These are phyloP conservation scores for Raphanus sativus DNA, from an alignment of 345 rosid species.

Conservation along the genomic window DNA sequence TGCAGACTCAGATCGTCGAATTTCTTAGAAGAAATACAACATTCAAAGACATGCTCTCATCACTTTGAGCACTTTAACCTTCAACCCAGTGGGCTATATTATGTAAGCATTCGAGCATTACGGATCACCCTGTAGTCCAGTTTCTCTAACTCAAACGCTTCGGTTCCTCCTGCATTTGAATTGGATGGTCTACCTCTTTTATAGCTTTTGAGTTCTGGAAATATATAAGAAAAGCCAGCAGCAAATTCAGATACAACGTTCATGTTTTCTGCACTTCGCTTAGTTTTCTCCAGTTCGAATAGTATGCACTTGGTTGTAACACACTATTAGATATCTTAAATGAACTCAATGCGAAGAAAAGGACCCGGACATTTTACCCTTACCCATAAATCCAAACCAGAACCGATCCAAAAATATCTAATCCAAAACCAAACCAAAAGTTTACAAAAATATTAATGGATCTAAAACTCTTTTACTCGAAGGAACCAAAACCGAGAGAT, in stretches of 20 bases:
- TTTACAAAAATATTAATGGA: too few species aligned
- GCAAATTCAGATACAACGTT: slow-evolving; percentile 48
- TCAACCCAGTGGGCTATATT: neutral
- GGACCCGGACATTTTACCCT: too few species aligned
- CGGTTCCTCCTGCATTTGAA: slow-evolving; percentile 46
- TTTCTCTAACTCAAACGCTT: slow-evolving; percentile 88
- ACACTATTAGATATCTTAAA: too few species aligned
- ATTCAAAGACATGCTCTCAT: neutral
- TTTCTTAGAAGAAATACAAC: neutral
- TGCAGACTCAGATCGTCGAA: neutral
- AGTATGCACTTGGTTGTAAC: too few species aligned
- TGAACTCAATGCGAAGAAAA: too few species aligned
- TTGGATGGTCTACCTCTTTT: slow-evolving; percentile 52
- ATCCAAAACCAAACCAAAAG: too few species aligned
- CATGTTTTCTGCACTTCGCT: slow-evolving; percentile 18
- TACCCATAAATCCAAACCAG: too few species aligned
- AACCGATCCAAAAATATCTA: too few species aligned
- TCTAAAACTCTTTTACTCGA: too few species aligned
- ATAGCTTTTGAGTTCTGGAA: slow-evolving; percentile 59
- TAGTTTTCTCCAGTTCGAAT: too few species aligned
- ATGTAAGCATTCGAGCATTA: slow-evolving; percentile 34
- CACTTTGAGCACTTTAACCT: neutral
- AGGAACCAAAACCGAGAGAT: too few species aligned
- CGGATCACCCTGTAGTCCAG: slow-evolving; percentile 86
- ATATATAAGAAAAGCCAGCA: slow-evolving; percentile 68